Evolutionary conservation across 257 asterid species (phyloP), one percentile per base, ranked within the genome.

Genomic region (Nicotiana paniculata): DNA sequence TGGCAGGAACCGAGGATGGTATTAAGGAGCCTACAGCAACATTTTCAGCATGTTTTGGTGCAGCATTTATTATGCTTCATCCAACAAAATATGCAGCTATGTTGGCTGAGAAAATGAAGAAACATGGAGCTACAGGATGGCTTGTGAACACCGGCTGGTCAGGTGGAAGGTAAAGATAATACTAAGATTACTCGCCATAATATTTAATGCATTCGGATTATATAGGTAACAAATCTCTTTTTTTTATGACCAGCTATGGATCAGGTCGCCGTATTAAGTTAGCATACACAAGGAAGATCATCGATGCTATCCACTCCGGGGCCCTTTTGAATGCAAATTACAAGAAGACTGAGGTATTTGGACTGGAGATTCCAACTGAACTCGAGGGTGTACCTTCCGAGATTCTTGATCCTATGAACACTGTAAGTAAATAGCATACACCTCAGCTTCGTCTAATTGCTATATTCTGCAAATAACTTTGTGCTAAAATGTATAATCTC

Each of bases 121-220:
- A 92, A 84, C 97, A 95, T 10, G 97, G 98, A 32, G 97, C 98
- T 35, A 92, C 97, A 4, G 98, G 93, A 59, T 95, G 98, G 98
- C 99, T 95, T 35, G 98, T 95, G 24, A 93, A 95, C 87, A 95
- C 98, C 32, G 98, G 98, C 70, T 95, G 98, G 98, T 93, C 98
- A 1, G 97, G 95, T 51, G 98, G 98, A 88, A 95, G 98, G 97
- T 94, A 92, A 43, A 43, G 48, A 43, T 43, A 43, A 43, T 43
- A 43, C 48, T 7, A 43, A 61, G 81, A 10, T 53, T 7, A 61
- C 48, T 32, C 33, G 1, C 30, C 66, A 15, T 24, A 33, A 53
- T 18, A 53, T 64, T 8, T 26, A 28, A 15, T 75, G 13, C 77
- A 68, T 1, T 37, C n/a, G 51, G 16, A 48, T 37, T 16, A 74